Base-by-base conservation (phyloP, 2,329 filamentous ascomycete genomes). In the Knoxdaviesia capensis region DNA sequence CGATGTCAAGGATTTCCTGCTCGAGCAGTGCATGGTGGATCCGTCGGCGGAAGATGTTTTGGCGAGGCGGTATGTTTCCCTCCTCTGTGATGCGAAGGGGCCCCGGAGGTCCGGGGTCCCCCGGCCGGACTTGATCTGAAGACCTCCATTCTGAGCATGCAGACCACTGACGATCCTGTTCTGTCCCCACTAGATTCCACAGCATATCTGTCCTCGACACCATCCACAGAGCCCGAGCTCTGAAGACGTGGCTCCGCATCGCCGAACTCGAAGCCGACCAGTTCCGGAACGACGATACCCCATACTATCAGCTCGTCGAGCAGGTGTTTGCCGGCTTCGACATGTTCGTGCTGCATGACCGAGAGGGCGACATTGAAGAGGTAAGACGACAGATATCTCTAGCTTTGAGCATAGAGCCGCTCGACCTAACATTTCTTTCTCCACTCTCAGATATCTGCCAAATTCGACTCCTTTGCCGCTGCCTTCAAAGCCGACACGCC, bases 1-100 rank as follows among this genome's bases (percentile, higher is more conserved):
- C 52, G 86, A 96, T 61, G 82, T 80, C 38, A 94, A 94, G 56
- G 87, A 94, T 56, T 77, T 77, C 43, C 67, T 96, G 40, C 52
- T 86, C 46, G 64, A 69, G 43, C 77, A 93, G 53, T 73, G 69
- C 46, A 63, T 63, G 7, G 65, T 69, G 33, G 61, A 68, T 10
- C 68, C 79, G 8, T 65, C 71, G 36, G 65, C 62, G 5, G 71
- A 80, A 9, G 85, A 94, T 60, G 73, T 81, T 42, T 61, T 98
- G 51, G 82, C 88, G 9, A 71, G 83, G 56, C 75, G 78, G 63
- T 67, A 59, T 48, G 54, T 42, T 42, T 44, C 36, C 31, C 45
- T 10, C 29, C 31, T 35, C 30, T 38, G 33, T 10, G 31, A 35
- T 44, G 8, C 32, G 30, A 20, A 20, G 2, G 20, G 20, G 20